Conservation (phyloP, 331 rosid species). For the Malus hybrid region DNA sequence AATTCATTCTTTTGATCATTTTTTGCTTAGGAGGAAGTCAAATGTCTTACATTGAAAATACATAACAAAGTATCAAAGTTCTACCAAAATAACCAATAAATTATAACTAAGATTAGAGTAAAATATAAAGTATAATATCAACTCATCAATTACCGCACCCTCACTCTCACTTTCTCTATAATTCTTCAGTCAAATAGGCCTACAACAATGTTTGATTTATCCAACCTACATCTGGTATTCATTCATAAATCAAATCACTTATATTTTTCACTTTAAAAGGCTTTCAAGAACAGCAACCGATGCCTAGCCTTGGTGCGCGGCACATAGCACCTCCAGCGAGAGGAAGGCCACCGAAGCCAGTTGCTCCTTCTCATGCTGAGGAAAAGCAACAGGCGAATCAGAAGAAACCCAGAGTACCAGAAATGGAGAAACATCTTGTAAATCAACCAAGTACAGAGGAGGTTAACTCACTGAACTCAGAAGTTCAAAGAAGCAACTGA, state of each 20-base stretch:
- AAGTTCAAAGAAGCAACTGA: constrained; percentile 82
- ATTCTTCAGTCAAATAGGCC: too few relatives aligned
- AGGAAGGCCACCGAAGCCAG: constrained; percentile 64
- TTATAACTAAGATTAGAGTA: too few relatives aligned
- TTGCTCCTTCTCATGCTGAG: constrained; percentile 44
- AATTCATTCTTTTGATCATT: too few relatives aligned
- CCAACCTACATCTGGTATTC: too few relatives aligned
- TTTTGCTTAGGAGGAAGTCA: too few relatives aligned
- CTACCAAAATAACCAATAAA: too few relatives aligned
- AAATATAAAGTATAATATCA: too few relatives aligned
- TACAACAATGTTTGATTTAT: too few relatives aligned
- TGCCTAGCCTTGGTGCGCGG: constrained; percentile 45
- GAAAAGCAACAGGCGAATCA: constrained; percentile 43
- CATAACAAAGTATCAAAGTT: background rate
- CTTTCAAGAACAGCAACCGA: constrained; percentile 56
- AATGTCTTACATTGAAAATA: too few relatives aligned
- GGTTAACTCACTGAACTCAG: constrained; percentile 55
- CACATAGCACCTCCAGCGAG: constrained; percentile 26
- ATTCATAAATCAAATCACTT: too few relatives aligned
- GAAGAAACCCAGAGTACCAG: constrained; percentile 64
- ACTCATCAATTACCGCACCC: too few relatives aligned
- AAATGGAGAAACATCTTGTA: constrained; percentile 55
- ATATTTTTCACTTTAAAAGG: constrained; percentile 17
- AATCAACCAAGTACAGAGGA: constrained; percentile 52
- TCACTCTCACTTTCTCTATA: too few relatives aligned